Percentiles rank a stretch among this genome's conserved stretches.
phyloP scores from a whole-genome alignment of 2,329 filamentous ascomycete species.

The Monilinia vaccinii-corymbosi region DNA sequence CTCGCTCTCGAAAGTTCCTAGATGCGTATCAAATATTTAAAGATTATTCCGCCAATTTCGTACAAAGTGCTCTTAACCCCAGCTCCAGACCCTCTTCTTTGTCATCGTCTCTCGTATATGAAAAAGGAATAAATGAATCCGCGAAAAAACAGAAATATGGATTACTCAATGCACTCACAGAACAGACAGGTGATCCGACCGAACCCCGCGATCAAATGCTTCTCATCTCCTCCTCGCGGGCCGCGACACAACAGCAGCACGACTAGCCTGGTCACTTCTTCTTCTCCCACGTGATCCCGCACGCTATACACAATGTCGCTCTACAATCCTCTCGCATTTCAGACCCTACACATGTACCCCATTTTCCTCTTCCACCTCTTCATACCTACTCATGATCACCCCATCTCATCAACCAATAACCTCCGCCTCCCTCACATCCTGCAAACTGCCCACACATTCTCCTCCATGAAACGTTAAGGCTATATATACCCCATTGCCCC shows the following conservation, averaged over 20 bases:
- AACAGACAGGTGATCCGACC: conserved; percentile 33
- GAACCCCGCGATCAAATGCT: conserved; percentile 32
- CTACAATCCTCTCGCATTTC: conserved; percentile 33
- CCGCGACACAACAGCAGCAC: conserved; percentile 21
- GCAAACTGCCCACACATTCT: conserved; percentile 20
- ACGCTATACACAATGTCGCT: conserved; percentile 34
- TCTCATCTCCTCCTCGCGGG: conserved; percentile 29
- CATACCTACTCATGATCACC: not conserved
- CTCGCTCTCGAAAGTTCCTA: conserved; percentile 25
- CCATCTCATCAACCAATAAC: conserved; percentile 8
- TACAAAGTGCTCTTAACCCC: conserved; percentile 16
- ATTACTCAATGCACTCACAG: conserved; percentile 41
- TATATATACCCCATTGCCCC: conserved; percentile 29
- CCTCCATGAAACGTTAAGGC: conserved; percentile 24
- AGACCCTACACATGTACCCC: conserved; percentile 16
- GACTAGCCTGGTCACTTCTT: conserved; percentile 30
- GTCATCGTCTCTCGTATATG: conserved; percentile 25
- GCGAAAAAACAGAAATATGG: conserved; percentile 29
- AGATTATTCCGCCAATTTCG: conserved; percentile 25
- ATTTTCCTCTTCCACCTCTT: not conserved
- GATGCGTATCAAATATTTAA: conserved; percentile 24
- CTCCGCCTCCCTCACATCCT: conserved; percentile 20
- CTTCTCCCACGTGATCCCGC: conserved; percentile 36
- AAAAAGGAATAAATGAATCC: conserved; percentile 9
- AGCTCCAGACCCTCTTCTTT: not conserved